phyloP scores from a whole-genome alignment of 768 basidiomycete genomes.

The Russula compacta region DNA sequence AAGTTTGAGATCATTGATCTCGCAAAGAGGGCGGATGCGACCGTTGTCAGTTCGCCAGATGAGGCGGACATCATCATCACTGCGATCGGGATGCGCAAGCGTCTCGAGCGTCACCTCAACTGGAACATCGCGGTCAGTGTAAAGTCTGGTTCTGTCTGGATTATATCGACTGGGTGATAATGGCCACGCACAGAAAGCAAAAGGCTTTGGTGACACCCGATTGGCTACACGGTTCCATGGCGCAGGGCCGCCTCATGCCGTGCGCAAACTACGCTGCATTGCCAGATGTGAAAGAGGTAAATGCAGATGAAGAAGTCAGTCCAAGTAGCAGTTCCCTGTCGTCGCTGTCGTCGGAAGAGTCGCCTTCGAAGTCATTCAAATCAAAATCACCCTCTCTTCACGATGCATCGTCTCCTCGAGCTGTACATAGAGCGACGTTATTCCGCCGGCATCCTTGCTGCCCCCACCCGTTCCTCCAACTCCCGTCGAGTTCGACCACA shows the following conservation, averaged over 20 bases:
- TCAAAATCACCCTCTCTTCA: background rate
- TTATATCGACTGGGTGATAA: background rate
- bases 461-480: slow-evolving; percentile 20
- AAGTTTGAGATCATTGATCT: slow-evolving; percentile 25
- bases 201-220: slow-evolving; percentile 62
- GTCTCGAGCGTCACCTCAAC: slow-evolving; percentile 60
- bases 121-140: slow-evolving; percentile 56
- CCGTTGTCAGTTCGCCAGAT: slow-evolving; percentile 32
- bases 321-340: background rate
- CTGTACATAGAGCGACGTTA: background rate
- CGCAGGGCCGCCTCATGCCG: slow-evolving; percentile 35
- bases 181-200: slow-evolving; percentile 37
- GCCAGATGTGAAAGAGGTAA: slow-evolving; percentile 39
- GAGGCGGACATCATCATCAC: slow-evolving; percentile 63
- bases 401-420: background rate
- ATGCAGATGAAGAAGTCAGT: slow-evolving; percentile 24
- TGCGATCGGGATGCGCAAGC: slow-evolving; percentile 50
- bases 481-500: slow-evolving; percentile 24
- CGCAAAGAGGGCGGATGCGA: slow-evolving; percentile 23
- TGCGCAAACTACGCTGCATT: slow-evolving; percentile 52
- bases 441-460: slow-evolving; percentile 21
- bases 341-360: no score
- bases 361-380: background rate
- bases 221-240: slow-evolving; percentile 58
- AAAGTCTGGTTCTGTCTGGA: background rate